These are phyloP conservation scores for Jamesozyma rosinii DNA, from an alignment of 805 yeast species.

Conservation along the genomic window DNA sequence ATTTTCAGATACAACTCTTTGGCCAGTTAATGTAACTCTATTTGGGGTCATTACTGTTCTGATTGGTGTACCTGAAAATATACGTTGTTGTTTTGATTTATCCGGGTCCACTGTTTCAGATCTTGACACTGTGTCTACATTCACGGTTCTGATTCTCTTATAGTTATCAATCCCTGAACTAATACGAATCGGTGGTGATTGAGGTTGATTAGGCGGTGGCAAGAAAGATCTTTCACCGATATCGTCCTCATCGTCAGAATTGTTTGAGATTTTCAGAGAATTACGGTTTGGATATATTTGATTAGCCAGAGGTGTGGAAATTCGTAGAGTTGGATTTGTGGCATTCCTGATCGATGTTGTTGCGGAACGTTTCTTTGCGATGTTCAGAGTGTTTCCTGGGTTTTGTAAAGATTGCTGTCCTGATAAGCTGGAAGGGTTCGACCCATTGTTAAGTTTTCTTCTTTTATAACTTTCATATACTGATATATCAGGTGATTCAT, in stretches of 20 bases:
- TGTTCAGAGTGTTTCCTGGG: conserved; percentile 12
- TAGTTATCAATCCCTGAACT: conserved; percentile 29
- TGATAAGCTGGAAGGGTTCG: neutral
- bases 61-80: conserved; percentile 28
- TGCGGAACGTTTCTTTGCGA: conserved; percentile 18
- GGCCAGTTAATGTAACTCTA: conserved; percentile 19
- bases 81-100: conserved; percentile 29
- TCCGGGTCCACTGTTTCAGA: conserved; percentile 33
- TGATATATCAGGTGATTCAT: conserved; percentile 17
- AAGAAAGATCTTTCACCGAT: conserved; percentile 27
- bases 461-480: conserved; percentile 18
- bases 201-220: conserved; percentile 33
- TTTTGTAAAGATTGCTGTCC: conserved; percentile 3
- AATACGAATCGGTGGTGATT: conserved; percentile 32
- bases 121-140: conserved; percentile 32
- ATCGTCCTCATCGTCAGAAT: conserved; percentile 28
- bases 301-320: conserved; percentile 34
- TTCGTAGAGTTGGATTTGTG: conserved; percentile 19
- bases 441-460: conserved; percentile 19
- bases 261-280: conserved; percentile 12
- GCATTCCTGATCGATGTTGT: conserved; percentile 6
- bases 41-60: conserved; percentile 22
- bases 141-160: conserved; percentile 26
- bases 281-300: conserved; percentile 32
- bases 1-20: conserved; percentile 21